phyloP scores from a whole-genome alignment of 2,329 filamentous ascomycete species.

The Leptoxyphium fumago region DNA sequence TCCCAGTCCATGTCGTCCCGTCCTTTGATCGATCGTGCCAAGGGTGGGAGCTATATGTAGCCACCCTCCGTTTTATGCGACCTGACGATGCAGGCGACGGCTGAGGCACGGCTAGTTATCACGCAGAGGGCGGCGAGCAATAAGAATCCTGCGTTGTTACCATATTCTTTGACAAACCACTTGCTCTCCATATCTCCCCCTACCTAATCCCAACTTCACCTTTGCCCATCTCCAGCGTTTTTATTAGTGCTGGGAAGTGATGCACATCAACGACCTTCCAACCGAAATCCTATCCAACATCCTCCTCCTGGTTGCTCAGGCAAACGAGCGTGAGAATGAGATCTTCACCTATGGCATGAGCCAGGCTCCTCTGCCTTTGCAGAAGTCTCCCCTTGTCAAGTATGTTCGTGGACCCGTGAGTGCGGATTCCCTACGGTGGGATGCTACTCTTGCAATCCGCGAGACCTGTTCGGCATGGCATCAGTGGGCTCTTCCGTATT shows the following conservation, averaged over 20 bases:
- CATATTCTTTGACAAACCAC: neutral
- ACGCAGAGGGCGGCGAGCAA: neutral
- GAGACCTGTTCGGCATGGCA: constrained; percentile 38
- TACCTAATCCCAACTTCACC: too few species aligned
- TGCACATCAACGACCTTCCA: constrained; percentile 34
- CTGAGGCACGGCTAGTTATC: neutral
- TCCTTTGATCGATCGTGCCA: too few species aligned
- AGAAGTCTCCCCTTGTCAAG: constrained; percentile 30
- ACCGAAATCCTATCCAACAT: constrained; percentile 38
- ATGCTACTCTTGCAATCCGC: constrained; percentile 33
- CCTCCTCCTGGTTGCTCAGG: constrained; percentile 32
- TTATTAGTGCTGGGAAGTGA: constrained; percentile 4
- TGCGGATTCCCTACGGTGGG: constrained; percentile 37
- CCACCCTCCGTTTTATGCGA: neutral
- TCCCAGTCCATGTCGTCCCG: too few species aligned
- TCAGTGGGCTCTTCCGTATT: constrained; percentile 37
- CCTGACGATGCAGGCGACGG: neutral
- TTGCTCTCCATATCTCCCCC: neutral
- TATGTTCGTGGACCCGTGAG: constrained; percentile 38
- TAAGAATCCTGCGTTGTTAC: neutral
- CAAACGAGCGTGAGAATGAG: constrained; percentile 33
- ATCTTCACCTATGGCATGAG: constrained; percentile 39
- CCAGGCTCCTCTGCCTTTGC: constrained; percentile 32
- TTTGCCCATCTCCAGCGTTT: too few species aligned
- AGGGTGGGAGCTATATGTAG: too few species aligned